Evolutionary conservation across 2,329 filamentous ascomycete species (phyloP), one percentile per base, ranked within the genome.

Genomic region (Paecilomyces niveus): DNA sequence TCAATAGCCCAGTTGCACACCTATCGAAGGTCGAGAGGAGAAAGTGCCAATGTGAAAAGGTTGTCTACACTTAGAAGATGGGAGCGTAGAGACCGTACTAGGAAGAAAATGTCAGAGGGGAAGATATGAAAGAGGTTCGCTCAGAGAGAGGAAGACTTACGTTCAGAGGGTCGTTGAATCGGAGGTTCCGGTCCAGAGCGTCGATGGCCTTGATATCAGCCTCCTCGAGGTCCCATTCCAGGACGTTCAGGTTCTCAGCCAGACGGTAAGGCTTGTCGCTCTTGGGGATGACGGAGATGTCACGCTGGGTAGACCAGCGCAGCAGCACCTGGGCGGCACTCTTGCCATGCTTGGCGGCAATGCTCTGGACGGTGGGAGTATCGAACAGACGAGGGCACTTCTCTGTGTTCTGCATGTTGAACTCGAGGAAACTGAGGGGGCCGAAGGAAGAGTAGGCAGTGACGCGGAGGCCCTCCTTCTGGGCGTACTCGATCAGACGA

Each of bases 381-480:
- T 92, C 82, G 72, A 95, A 88, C 59, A 95, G 81, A 56, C 89
- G 83, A 13, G 85, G 81, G 11, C 86, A 82, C 64, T 83, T 81
- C 64, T 83, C 78, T 29, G 89, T 88, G 63, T 85, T 80, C 74
- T 88, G 76, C 82, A 89, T 86, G 71, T 88, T 78, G 70, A 94
- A 83, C 79, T 93, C 89, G 57, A 89, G 74, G 81, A 94, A 95
- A 59, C 83, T 85, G 69, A 89, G 82, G 26, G 90, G 89, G 45
- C 90, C 90, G 69, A 94, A 93, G 54, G 88, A 90, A 22, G 88
- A 92, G 81, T 94, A 95, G 55, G 89, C 90, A 3, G 90, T 94
- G 58, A 95, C 82, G 65, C 81, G 80, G 67, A 95, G 87, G 61
- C 85, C 84, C 77, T 91, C 82, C 57, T 79, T 76, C 78, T 88